Conservation (phyloP, 306 rosid genomes). For the Cucurbita argyrosperma region DNA sequence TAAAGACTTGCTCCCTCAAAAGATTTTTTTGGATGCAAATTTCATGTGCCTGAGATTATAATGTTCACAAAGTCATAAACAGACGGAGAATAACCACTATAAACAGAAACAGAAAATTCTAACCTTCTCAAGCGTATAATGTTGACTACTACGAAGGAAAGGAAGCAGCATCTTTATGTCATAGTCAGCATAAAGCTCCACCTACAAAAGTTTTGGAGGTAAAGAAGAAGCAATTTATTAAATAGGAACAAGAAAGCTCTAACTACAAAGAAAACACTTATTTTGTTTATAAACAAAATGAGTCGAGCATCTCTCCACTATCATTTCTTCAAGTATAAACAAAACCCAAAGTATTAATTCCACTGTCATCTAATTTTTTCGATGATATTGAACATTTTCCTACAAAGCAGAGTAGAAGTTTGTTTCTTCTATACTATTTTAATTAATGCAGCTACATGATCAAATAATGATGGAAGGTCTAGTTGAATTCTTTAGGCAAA, state of each 20-base stretch:
- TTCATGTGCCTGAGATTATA: conserved; percentile 63
- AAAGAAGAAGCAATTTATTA: background rate
- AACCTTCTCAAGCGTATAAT: conserved; percentile 94
- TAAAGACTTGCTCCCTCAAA: conserved; percentile 79
- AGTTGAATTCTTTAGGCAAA: background rate
- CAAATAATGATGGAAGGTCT: background rate
- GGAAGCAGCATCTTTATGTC: conserved; percentile 87
- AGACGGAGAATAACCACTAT: background rate
- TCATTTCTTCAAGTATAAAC: background rate
- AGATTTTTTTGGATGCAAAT: conserved; percentile 54
- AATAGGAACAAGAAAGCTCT: background rate
- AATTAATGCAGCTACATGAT: background rate
- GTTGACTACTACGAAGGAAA: conserved; percentile 94
- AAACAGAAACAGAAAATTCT: background rate
- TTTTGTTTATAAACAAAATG: background rate
- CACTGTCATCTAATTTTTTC: background rate
- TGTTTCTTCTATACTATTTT: background rate
- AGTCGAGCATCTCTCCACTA: background rate
- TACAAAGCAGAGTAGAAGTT: background rate
- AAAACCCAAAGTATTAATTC: background rate
- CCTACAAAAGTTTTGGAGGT: conserved; percentile 23
- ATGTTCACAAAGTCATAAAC: background rate
- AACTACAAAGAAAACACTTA: background rate
- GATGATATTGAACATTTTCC: background rate
- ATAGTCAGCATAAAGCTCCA: conserved; percentile 92